phyloP scores from a whole-genome alignment of 441 rosid species.

The Erodium texanum region DNA sequence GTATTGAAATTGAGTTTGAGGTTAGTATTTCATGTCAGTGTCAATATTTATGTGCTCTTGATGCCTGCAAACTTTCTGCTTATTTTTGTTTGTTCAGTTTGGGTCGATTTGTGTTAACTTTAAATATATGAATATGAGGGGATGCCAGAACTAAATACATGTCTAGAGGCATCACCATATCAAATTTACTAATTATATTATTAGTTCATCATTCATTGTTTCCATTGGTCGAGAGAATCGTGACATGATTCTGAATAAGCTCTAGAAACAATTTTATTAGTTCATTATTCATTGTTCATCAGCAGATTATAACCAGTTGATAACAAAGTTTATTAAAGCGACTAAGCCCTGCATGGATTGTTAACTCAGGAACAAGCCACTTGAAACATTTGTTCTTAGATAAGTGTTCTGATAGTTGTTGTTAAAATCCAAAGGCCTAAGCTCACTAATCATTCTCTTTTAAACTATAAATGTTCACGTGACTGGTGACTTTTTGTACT shows the following conservation, averaged over 20 bases:
- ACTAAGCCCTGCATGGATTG: background rate
- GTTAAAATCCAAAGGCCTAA: background rate
- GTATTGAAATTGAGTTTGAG: conserved; percentile 27
- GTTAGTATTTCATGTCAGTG: conserved; percentile 11
- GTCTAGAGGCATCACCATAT: background rate
- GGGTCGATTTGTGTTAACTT: conserved; percentile 31
- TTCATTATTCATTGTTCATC: no score
- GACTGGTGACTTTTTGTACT: background rate
- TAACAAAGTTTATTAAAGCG: background rate
- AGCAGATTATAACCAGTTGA: background rate
- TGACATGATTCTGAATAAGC: background rate
- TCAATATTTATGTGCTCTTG: conserved; percentile 27
- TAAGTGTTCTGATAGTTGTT: background rate
- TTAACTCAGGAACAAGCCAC: background rate
- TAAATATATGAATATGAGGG: conserved; percentile 64
- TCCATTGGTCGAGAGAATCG: background rate
- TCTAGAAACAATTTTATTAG: background rate
- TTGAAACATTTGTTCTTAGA: background rate
- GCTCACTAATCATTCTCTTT: background rate
- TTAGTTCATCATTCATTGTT: background rate
- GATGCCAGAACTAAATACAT: background rate
- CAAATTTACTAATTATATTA: background rate
- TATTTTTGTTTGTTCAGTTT: conserved; percentile 13
- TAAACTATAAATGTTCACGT: background rate
- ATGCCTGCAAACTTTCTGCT: conserved; percentile 16